These are phyloP conservation scores for Globisporangium rhizosaccharum DNA, from an alignment of 352 stramenopile genomes.

Conservation along the genomic window DNA sequence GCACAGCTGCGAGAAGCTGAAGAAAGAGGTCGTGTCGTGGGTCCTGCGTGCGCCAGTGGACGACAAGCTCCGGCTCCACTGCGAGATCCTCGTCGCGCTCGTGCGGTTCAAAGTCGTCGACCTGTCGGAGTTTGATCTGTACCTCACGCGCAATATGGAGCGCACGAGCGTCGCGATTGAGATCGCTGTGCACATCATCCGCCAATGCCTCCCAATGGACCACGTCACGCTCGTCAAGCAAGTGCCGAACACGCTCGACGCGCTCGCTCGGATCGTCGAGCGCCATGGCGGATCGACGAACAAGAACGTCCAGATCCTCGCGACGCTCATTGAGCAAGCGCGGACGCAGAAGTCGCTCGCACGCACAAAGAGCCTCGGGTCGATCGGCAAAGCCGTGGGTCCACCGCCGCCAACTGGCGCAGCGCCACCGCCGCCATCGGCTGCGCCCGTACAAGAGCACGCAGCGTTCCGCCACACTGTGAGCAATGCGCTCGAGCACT, in stretches of 20 bases:
- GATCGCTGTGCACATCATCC: conserved; percentile 95
- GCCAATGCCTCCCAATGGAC: conserved; percentile 89
- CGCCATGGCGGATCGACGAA: conserved; percentile 70
- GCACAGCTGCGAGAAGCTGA: conserved; percentile 89
- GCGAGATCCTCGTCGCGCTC: conserved; percentile 93
- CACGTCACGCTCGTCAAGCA: conserved; percentile 88
- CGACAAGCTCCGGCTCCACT: conserved; percentile 94
- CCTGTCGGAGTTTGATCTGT: conserved; percentile 91
- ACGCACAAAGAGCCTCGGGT: conserved; percentile 43
- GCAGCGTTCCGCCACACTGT: conserved; percentile 83
- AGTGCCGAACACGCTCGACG: conserved; percentile 92
- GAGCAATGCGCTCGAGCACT: conserved; percentile 94
- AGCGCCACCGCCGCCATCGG: conserved; percentile 2
- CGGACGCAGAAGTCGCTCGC: conserved; percentile 42
- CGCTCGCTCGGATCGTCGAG: conserved; percentile 83
- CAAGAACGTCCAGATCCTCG: conserved; percentile 85
- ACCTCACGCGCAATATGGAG: conserved; percentile 94
- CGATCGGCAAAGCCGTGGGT: conserved; percentile 39
- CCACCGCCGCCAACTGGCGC: conserved; percentile 13
- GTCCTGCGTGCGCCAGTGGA: conserved; percentile 93
- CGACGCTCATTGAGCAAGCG: conserved; percentile 72
- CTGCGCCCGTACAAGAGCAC: conserved; percentile 53
- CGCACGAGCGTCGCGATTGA: conserved; percentile 94
- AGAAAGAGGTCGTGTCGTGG: conserved; percentile 93
- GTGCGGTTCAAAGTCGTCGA: conserved; percentile 93